Base-by-base conservation (phyloP, 306 rosid species). In the Astragalus membranaceus region DNA sequence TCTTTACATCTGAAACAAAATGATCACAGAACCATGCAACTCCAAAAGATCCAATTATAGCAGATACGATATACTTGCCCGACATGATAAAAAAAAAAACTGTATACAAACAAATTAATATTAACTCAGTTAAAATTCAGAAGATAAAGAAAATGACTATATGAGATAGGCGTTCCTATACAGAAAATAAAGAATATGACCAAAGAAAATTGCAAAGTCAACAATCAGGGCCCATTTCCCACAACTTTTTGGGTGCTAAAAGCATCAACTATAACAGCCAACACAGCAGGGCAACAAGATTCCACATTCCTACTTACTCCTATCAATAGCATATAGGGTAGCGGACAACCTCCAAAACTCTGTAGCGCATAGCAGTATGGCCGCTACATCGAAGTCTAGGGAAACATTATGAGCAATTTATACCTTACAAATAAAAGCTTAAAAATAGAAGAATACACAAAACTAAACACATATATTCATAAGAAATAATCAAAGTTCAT, bases 1-100 rank as follows among this genome's bases (percentile, higher is more conserved):
- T 59, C 82, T 92, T 92, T 50, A 47, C 80, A 63, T 92, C 98
- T 43, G 96, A 60, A 73, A 88, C 1, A 33, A 17, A 0, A 70
- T 50, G 0, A 68, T 92, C 96, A 72, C 41, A 75, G 6, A 39
- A 6, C 80, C 81, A 89, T 16, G 91, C 88, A 69, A 86, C 0
- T 12, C 82, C 98, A 82, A 71, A 67, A 11, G 96, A 41, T 78
- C 85, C 96, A 62, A 70, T 0, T 1, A 78, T 0, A 52, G 95
- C 83, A 78, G 82, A 3, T 55, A 83, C 0, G 58, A 88, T 55
- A 71, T 81, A 86, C 81, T 86, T 89, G 42, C 5, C 72, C 26
- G 85, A 70, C 98, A 92, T 92, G 74, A 55, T 76, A 55, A 75
- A 72, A 79, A 77, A 64, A 39, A 54, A 67, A 54, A 35, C 76